Evolutionary conservation across 1,139 yeast genomes (phyloP), one percentile per base, ranked within the genome.

Genomic region (Hansenula lynferdii): DNA sequence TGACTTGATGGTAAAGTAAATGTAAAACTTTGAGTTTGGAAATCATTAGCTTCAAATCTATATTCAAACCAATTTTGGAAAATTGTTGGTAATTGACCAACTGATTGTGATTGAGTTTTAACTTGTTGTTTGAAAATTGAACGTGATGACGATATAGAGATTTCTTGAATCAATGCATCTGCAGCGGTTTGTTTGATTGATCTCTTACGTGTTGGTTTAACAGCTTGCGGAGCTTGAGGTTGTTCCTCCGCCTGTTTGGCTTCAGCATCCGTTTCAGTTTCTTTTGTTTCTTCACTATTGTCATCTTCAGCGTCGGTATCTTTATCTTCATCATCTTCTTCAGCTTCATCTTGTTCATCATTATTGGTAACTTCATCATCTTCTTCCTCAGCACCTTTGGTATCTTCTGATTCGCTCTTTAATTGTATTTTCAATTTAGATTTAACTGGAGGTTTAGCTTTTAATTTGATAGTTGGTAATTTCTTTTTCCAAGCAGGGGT

Each of bases 11-110:
- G 78, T 35, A 76, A 59, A 0, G 65, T 51, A 6, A 75, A 36
- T 0, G 77, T 56, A 44, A 67, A 71, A 6, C 73, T 61, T 43
- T 67, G 70, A 14, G 63, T 53, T 11, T 68, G 60, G 43, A 61
- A 69, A 2, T 77, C 77, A 33, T 65, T 63, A 1, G 77, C 64
- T 11, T 65, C 64, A 42, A 75, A 64, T 37, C 60, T 62, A 49
- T 71, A 75, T 40, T 75, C 77, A 44, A 73, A 70, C 53, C 60
- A 56, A 32, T 49, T 47, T 35, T 56, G 57, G 15, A 43, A 45
- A 18, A 54, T 38, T 8, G 52, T 38, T 9, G 44, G 54, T 11
- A 45, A 36, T 41, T 38, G 49, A 8, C 24, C 38, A 5, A 18
- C 12, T 6, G 21, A 24, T 4, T 29, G 7, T 21, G 23, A 39